Percentiles rank a stretch among this genome's conserved stretches.
Conservation (phyloP, 306 rosid species). For the Heteromeles arbutifolia region DNA sequence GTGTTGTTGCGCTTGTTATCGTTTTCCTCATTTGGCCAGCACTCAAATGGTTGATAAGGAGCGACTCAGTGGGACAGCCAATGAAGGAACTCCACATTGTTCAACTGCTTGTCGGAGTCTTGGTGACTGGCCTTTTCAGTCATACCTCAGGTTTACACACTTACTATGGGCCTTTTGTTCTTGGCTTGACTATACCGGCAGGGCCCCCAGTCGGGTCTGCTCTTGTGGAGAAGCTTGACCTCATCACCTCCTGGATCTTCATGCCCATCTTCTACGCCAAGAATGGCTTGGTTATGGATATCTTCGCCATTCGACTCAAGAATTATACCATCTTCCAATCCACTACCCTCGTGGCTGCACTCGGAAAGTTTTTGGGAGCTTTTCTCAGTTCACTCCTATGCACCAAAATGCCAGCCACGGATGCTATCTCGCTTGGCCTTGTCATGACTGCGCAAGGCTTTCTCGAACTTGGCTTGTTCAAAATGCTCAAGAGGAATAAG, state of each 20-base stretch:
- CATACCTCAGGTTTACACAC: conserved; percentile 19
- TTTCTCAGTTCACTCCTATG: background rate
- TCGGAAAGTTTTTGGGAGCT: conserved; percentile 27
- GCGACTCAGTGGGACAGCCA: conserved; percentile 10
- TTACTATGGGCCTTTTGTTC: conserved; percentile 24
- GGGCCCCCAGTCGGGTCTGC: conserved; percentile 27
- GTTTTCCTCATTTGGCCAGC: conserved; percentile 10
- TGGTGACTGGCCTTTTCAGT: conserved; percentile 19
- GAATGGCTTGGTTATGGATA: conserved; percentile 16
- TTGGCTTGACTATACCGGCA: conserved; percentile 26
- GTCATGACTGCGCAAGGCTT: conserved; percentile 30
- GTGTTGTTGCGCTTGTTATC: background rate
- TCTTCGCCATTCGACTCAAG: background rate
- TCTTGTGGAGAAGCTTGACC: conserved; percentile 20
- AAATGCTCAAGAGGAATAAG: background rate
- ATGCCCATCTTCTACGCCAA: conserved; percentile 28
- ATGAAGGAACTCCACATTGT: conserved; percentile 5
- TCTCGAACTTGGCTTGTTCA: conserved; percentile 22
- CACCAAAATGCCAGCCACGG: conserved; percentile 14
- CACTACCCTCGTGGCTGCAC: conserved; percentile 8
- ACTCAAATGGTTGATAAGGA: conserved; percentile 16
- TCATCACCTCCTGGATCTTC: conserved; percentile 23
- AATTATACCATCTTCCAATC: conserved; percentile 3
- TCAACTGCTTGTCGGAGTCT: conserved; percentile 9
- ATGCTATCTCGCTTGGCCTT: conserved; percentile 30